Conservation (phyloP, 2,329 filamentous ascomycete species). For the Dothistroma pini region DNA sequence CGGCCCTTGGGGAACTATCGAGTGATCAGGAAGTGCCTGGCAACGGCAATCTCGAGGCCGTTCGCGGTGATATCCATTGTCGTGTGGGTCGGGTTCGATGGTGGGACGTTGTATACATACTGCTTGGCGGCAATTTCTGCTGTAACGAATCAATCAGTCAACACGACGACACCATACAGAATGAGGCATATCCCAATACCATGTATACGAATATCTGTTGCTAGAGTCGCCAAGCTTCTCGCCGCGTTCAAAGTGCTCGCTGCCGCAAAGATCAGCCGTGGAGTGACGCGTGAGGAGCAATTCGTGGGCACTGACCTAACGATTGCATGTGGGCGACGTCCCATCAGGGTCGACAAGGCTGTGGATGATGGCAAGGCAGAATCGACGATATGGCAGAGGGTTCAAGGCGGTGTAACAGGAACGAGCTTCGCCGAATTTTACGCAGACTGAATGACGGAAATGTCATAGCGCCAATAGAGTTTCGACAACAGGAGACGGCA, state of each 20-base stretch:
- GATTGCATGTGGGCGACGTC: conserved; percentile 3
- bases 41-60: not conserved
- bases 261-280: conserved; percentile 22
- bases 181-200: conserved; percentile 37
- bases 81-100: too few species aligned
- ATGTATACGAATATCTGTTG: conserved; percentile 89
- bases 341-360: conserved; percentile 2
- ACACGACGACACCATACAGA: not conserved
- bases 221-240: conserved; percentile 83
- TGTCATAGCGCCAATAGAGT: not conserved
- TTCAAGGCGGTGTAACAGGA: not conserved
- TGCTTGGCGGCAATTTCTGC: conserved; percentile 24
- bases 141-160: conserved; percentile 1
- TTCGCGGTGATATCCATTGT: not conserved
- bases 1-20: conserved; percentile 75
- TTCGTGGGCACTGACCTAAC: not conserved
- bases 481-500: not conserved
- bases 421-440: not conserved
- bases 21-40: not conserved
- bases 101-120: not conserved
- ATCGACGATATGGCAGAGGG: not conserved
- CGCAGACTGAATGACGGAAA: not conserved
- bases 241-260: conserved; percentile 84
- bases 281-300: not conserved
- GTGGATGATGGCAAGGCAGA: not conserved